Evolutionary conservation across 2,329 filamentous ascomycete species (phyloP).

Genomic region (Corinectria fuckeliana): DNA sequence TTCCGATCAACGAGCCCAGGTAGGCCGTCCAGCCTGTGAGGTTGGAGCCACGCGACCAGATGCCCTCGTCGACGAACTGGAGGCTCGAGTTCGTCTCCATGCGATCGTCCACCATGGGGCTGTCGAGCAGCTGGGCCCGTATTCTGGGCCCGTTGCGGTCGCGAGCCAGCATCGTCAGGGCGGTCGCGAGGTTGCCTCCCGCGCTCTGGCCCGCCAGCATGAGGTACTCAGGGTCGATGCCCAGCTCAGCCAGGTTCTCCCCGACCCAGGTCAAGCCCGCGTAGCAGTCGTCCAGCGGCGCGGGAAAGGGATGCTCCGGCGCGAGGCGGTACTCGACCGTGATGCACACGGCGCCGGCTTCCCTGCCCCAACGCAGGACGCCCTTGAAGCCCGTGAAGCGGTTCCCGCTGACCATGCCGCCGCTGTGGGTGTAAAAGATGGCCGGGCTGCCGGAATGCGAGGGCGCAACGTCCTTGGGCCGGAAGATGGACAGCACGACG

Average conservation of each 20-base stretch:
- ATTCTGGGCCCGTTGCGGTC: constrained; percentile 42
- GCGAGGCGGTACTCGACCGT: constrained; percentile 38
- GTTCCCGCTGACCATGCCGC: constrained; percentile 33
- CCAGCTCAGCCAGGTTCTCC: constrained; percentile 46
- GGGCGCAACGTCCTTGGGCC: constrained; percentile 3
- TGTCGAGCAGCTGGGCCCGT: constrained; percentile 50
- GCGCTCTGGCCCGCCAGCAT: constrained; percentile 51
- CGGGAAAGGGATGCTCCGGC: constrained; percentile 34
- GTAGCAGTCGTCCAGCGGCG: constrained; percentile 35
- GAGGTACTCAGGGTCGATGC: constrained; percentile 48
- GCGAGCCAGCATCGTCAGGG: constrained; percentile 46
- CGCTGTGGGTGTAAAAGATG: constrained; percentile 33
- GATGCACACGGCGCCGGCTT: constrained; percentile 29
- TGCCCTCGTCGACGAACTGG: constrained; percentile 42
- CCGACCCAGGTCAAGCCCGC: constrained; percentile 45
- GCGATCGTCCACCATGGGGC: constrained; percentile 56
- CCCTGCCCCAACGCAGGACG: constrained; percentile 24
- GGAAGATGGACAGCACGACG: constrained; percentile 32
- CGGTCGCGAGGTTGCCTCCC: constrained; percentile 50
- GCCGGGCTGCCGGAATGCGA: constrained; percentile 17
- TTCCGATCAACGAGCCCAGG: constrained; percentile 45
- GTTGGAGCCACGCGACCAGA: constrained; percentile 48
- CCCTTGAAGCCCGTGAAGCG: constrained; percentile 31
- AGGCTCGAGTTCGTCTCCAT: constrained; percentile 41
- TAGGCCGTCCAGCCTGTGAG: constrained; percentile 50